Base-by-base conservation (phyloP, 176 grass and related monocot species). In the Rhynchospora breviuscula region DNA sequence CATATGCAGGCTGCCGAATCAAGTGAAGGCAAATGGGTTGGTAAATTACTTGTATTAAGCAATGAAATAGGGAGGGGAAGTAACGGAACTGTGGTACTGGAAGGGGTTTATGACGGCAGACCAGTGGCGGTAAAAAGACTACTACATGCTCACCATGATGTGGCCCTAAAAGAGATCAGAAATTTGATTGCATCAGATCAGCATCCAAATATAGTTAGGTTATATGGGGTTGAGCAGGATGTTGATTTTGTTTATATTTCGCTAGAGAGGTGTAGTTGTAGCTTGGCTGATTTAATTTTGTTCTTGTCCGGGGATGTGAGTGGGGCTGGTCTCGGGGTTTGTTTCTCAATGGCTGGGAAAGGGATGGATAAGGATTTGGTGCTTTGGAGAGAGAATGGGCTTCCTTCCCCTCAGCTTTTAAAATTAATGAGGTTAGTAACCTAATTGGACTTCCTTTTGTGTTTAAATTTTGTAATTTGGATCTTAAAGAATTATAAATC, bases 11-110 rank as follows among this genome's bases (percentile, higher is more conserved):
- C 70, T 67, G 22, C 43, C 80, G 54, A 88, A 88, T 81, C 15
- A 40, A 81, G 61, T 71, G 84, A 87, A 79, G 93, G 96, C 49
- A 90, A 90, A 66, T 83, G 83, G 80, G 88, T 99, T 89, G 91
- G 91, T 85, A 99, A 88, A 86, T 91, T 99, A 61, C 70, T 81
- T 88, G 85, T 99, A 71, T 83, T 81, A 48, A 99, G 83, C 78
- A 86, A 85, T 76, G 96, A 95, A 95, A 99, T 99, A 14, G 96
- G 96, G 75, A 95, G 87, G 69, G 96, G 96, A 59, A 99, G 96
- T 90, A 99, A 95, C 83, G 96, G 96, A 43, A 99, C 96, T 67
- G 91, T 99, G 81, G 96, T 99, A 48, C 91, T 99, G 83, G 89
- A 99, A 84, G 96, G 96, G 29, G 78, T 67, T 48, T 95, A 95